Percentiles rank a stretch among this genome's conserved stretches.
Evolutionary conservation across 2,329 filamentous ascomycete genomes (phyloP).

Genomic region (Rhinocladiella mackenziei): DNA sequence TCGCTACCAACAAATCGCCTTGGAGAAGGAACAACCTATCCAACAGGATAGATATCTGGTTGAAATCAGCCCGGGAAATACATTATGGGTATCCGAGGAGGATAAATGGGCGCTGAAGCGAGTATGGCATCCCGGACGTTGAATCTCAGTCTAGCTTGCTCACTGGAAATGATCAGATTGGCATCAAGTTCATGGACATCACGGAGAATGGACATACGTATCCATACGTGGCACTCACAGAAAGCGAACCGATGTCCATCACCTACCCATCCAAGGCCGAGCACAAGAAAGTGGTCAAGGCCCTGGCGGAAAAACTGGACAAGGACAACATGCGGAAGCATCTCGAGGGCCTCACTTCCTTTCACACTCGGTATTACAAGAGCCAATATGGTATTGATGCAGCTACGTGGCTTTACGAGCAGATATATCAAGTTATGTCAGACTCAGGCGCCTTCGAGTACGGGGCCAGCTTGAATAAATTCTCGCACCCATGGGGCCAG

Average conservation of each 20-base stretch:
- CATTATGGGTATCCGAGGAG: constrained; percentile 83
- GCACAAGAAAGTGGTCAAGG: constrained; percentile 62
- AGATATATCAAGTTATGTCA: constrained; percentile 67
- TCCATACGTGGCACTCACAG: constrained; percentile 35
- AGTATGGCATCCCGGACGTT: constrained; percentile 48
- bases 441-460: constrained; percentile 65
- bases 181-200: constrained; percentile 90
- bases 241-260: constrained; percentile 40
- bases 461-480: constrained; percentile 66
- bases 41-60: constrained; percentile 63
- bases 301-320: constrained; percentile 64
- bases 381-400: constrained; percentile 70
- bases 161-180: constrained; percentile 54
- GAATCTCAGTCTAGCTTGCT: constrained; percentile 10
- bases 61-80: constrained; percentile 78
- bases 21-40: constrained; percentile 5
- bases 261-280: constrained; percentile 64
- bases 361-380: constrained; percentile 57
- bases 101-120: constrained; percentile 89
- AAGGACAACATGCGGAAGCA: constrained; percentile 74
- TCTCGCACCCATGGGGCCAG: constrained; percentile 82
- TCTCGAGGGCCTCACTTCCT: constrained; percentile 64
- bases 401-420: constrained; percentile 77
- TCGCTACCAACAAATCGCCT: constrained; percentile 33
- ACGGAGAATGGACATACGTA: constrained; percentile 69